Evolutionary conservation across 1,139 yeast species (phyloP).

Genomic region (Pichia sp.): DNA sequence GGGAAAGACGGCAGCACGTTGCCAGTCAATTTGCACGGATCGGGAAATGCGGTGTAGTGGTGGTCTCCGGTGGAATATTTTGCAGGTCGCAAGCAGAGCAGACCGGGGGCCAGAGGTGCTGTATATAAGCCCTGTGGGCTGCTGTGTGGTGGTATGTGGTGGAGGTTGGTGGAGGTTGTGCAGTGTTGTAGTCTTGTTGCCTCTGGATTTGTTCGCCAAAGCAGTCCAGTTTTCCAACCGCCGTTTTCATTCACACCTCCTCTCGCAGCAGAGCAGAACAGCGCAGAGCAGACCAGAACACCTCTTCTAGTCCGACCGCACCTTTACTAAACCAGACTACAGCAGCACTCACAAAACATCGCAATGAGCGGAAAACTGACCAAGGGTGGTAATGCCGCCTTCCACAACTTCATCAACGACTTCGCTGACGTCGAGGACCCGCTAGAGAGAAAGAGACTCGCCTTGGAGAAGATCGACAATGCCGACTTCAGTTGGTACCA

Average conservation of each 20-base stretch:
- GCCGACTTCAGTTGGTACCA: constrained; percentile 88
- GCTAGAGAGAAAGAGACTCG: constrained; percentile 82
- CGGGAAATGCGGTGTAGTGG: background rate
- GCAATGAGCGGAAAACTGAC: constrained; percentile 32
- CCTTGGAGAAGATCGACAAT: constrained; percentile 82
- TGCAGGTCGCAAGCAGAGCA: too few species aligned
- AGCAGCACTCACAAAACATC: background rate
- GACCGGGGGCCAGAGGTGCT: too few species aligned
- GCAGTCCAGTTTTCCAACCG: background rate
- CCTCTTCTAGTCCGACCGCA: background rate
- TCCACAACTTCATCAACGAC: constrained; percentile 80
- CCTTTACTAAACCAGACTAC: too few species aligned
- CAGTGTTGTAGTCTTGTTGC: too few species aligned
- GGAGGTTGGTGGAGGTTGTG: too few species aligned
- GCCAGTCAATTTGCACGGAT: background rate
- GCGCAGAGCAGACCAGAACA: background rate
- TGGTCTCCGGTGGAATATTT: too few species aligned
- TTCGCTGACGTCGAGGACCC: constrained; percentile 85
- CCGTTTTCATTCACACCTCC: background rate
- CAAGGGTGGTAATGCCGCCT: constrained; percentile 83
- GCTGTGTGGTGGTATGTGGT: too few species aligned
- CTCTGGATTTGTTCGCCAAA: too few species aligned
- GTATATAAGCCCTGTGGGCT: too few species aligned
- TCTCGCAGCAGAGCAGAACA: background rate
- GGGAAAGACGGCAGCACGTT: background rate